A percentile compares a stretch with the other conserved stretches of the same genome.
Evolutionary conservation across 768 basidiomycete species (phyloP).

Genomic region (Mycena kentingensis): DNA sequence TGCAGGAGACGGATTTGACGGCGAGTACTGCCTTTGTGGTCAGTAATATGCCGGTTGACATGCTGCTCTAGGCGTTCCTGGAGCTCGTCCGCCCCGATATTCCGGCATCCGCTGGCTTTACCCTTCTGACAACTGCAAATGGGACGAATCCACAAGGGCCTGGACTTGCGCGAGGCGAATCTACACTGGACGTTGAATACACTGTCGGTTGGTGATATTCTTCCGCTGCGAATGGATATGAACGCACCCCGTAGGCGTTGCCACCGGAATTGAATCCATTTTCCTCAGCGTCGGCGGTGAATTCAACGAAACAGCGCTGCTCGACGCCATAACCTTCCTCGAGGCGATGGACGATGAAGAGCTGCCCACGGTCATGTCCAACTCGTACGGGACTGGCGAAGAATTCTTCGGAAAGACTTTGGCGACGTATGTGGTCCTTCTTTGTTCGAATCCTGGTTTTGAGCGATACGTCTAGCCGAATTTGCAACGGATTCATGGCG

Average conservation of each 20-base stretch:
- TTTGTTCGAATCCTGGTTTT: not conserved
- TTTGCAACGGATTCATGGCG: conserved; percentile 6
- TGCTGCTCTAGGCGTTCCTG: conserved; percentile 20
- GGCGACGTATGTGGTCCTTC: conserved; percentile 3
- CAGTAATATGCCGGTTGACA: not conserved
- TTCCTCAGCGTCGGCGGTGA: conserved; percentile 9
- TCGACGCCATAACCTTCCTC: conserved; percentile 6
- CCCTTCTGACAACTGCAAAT: conserved; percentile 23
- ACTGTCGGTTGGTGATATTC: conserved; percentile 21
- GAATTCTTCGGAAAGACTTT: not conserved
- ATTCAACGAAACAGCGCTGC: not conserved
- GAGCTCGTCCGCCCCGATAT: conserved; percentile 24
- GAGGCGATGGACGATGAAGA: not conserved
- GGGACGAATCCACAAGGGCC: conserved; percentile 24
- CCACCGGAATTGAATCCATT: conserved; percentile 4
- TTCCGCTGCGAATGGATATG: not conserved
- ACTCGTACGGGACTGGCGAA: conserved; percentile 6
- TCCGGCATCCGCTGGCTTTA: conserved; percentile 20
- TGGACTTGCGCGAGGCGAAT: not conserved
- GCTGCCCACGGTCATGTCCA: conserved; percentile 6
- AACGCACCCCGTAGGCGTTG: conserved; percentile 1
- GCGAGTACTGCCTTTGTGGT: conserved; percentile 2
- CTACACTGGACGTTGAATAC: conserved; percentile 7
- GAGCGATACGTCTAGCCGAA: not conserved
- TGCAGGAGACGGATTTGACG: conserved; percentile 17